These are phyloP conservation scores for Monosporascus cannonballus DNA, from an alignment of 2,329 filamentous ascomycete species.

Conservation along the genomic window DNA sequence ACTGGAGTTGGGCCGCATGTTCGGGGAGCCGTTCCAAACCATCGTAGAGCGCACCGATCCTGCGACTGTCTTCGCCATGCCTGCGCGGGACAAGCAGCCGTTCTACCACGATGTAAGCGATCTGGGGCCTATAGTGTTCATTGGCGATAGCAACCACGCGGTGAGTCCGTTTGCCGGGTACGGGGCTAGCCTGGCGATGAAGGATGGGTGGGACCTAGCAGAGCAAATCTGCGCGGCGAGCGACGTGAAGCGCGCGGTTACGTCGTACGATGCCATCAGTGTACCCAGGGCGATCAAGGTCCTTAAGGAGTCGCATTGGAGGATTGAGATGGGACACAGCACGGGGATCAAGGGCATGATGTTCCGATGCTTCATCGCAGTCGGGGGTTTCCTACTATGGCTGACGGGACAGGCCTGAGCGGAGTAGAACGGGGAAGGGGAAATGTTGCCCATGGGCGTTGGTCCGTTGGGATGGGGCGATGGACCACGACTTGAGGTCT, in stretches of 20 bases:
- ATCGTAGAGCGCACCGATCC: constrained; percentile 34
- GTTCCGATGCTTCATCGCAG: too few species aligned
- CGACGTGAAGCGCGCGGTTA: constrained; percentile 21
- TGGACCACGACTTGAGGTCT: too few species aligned
- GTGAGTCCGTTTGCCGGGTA: constrained; percentile 43
- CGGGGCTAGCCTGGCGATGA: constrained; percentile 41
- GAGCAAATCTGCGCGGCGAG: constrained; percentile 27
- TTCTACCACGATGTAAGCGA: constrained; percentile 29
- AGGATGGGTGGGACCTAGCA: constrained; percentile 41
- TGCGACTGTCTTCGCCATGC: constrained; percentile 30
- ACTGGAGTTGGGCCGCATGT: constrained; percentile 25
- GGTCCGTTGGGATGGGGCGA: too few species aligned
- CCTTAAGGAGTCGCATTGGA: constrained; percentile 7
- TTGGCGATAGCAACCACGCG: constrained; percentile 46
- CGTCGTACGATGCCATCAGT: constrained; percentile 30
- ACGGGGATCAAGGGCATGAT: too few species aligned
- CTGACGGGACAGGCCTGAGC: too few species aligned
- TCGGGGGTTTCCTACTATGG: too few species aligned
- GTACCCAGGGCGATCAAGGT: constrained; percentile 27
- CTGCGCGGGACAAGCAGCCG: constrained; percentile 37
- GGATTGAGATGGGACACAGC: too few species aligned
- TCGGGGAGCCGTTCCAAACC: constrained; percentile 33
- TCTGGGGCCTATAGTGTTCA: constrained; percentile 32
- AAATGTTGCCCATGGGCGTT: too few species aligned
- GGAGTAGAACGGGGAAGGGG: too few species aligned